phyloP scores from a whole-genome alignment of 129 eudicot genomes.

The carrot (Daucus carota) region DNA sequence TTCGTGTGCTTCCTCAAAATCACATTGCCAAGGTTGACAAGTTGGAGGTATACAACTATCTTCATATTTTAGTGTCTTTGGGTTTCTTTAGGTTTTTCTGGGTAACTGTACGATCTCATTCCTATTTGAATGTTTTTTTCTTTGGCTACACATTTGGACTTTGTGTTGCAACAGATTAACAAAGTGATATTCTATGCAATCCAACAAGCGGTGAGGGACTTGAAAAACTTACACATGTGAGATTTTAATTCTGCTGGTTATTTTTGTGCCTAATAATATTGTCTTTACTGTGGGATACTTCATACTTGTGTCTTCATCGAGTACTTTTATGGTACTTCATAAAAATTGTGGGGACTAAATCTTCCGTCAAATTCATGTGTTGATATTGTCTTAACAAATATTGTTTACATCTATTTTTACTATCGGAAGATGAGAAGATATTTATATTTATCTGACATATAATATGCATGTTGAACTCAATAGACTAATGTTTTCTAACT shows the following conservation, averaged over 20 bases:
- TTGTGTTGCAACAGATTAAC: not conserved
- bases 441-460: not conserved
- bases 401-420: not conserved
- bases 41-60: conserved; percentile 35
- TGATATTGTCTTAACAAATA: not conserved
- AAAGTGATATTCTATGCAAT: not conserved
- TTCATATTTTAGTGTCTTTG: not conserved
- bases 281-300: not conserved
- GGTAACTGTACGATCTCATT: not conserved
- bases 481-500: not conserved
- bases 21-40: conserved; percentile 60
- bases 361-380: not conserved
- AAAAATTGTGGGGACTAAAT: too few species aligned
- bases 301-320: not conserved
- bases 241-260: not conserved
- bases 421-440: not conserved
- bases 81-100: not conserved
- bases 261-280: not conserved
- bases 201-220: not conserved
- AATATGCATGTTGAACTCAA: not conserved
- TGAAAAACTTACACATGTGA: not conserved
- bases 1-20: conserved; percentile 45
- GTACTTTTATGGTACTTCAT: not conserved
- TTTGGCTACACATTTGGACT: not conserved
- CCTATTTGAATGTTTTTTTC: not conserved